Base-by-base conservation (phyloP, 2,329 filamentous ascomycete genomes). In the Coniochaeta prunicola region DNA sequence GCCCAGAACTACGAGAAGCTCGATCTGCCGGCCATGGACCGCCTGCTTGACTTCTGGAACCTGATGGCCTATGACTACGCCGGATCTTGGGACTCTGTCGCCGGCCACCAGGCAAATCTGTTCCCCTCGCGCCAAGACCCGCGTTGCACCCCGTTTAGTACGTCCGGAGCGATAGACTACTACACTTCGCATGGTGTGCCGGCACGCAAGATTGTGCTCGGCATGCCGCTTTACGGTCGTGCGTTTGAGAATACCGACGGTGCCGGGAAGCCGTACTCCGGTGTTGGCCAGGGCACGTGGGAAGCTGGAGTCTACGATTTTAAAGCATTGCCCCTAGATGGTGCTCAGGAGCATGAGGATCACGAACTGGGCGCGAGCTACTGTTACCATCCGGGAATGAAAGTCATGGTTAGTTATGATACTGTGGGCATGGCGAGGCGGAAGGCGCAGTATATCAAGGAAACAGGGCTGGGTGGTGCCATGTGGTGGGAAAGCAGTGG, bases 401-500 rank as follows among this genome's bases (percentile, higher is more conserved):
- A 80, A 60, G 85, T 82, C 59, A 82, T 97, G 77, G 82, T 97
- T 57, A 88, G 83, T 48, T 97, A 96, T 69, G 89, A 92, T 69
- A 93, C 85, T 1, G 81, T 85, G 0, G 74, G 77, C 3, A 84
- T 92, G 71, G 88, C 86, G 3, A 77, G 77, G 64, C 70, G 75
- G 64, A 97, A 97, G 77, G 85, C 86, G 1, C 75, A 82, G 12
- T 96, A 86, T 70, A 83, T 97, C 68, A 82, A 79, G 68, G 71
- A 82, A 21, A 76, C 80, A 50, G 78, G 83, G 0, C 80, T 97
- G 0, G 92, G 92, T 1, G 93, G 93, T 19, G 91, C 83, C n/a
- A 97, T 97, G 92, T 97, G 91, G 91, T 96, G 92, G 92, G 92
- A 97, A 76, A 90, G 85, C 66, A 93, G 88, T 67, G 87, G 84